These are phyloP conservation scores for Fusarium sp. DNA, from an alignment of 2,329 filamentous ascomycete species.

Conservation along the genomic window DNA sequence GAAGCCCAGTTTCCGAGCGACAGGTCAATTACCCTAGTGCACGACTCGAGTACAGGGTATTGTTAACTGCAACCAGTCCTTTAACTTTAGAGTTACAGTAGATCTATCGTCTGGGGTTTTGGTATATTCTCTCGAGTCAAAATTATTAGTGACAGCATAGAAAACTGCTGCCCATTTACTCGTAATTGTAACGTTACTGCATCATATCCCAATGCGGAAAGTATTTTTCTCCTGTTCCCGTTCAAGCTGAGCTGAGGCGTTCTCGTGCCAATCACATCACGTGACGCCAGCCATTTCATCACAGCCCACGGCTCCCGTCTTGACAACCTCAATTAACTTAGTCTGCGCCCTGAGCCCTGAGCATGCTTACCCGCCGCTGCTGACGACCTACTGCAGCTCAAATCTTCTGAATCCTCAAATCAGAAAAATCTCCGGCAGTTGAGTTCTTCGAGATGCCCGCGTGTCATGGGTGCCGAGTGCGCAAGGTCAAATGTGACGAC, in stretches of 20 bases:
- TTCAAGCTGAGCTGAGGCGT: background rate
- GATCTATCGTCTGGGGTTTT: background rate
- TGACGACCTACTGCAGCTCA: background rate
- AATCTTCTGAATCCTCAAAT: background rate
- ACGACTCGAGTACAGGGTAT: background rate
- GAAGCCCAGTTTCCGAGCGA: background rate
- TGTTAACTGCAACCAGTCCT: background rate
- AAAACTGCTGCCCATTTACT: background rate
- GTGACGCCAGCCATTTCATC: background rate
- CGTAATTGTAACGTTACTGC: background rate
- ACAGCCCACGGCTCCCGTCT: background rate
- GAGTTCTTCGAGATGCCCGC: conserved; percentile 25
- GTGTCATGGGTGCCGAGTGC: conserved; percentile 41
- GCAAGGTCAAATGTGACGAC: conserved; percentile 44
- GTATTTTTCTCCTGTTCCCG: background rate
- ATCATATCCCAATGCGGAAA: background rate
- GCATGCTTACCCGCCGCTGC: conserved; percentile 14
- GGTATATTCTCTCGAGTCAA: background rate
- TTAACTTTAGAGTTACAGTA: background rate
- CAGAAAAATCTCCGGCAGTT: background rate
- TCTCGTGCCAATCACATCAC: background rate
- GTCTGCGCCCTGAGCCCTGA: background rate
- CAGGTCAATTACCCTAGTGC: background rate
- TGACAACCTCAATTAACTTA: background rate
- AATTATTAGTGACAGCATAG: background rate